Evolutionary conservation across 192 early-diverging fungal species (phyloP).

Genomic region (Podila epicladia): DNA sequence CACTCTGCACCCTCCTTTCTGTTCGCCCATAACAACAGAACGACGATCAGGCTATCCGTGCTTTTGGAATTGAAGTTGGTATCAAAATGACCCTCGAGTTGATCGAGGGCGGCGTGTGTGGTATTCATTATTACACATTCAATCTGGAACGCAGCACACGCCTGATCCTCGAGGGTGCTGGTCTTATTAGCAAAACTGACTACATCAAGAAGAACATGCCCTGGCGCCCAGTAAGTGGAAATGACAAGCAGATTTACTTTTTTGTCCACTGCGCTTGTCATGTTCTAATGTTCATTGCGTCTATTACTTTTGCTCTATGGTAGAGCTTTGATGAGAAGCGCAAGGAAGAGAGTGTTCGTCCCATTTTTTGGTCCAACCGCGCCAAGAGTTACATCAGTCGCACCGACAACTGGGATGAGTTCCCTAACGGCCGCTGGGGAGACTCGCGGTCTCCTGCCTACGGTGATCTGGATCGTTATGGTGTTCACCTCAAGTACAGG

Average conservation of each 20-base stretch:
- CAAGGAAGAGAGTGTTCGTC: slow-evolving; percentile 94
- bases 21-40: slow-evolving; percentile 43
- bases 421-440: slow-evolving; percentile 98
- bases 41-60: slow-evolving; percentile 96
- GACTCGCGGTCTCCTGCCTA: slow-evolving; percentile 94
- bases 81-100: slow-evolving; percentile 86
- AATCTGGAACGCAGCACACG: slow-evolving; percentile 92
- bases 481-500: slow-evolving; percentile 79
- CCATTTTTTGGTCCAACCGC: slow-evolving; percentile 98
- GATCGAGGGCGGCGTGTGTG: slow-evolving; percentile 71
- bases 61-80: slow-evolving; percentile 87
- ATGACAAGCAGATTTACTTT: no score
- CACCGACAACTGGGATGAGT: slow-evolving; percentile 97
- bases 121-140: slow-evolving; percentile 97
- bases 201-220: slow-evolving; percentile 56
- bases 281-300: no score
- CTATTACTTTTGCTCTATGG: no score
- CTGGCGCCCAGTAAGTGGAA: slow-evolving; percentile 41
- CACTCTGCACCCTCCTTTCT: neutral
- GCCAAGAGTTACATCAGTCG: slow-evolving; percentile 89
- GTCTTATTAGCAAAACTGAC: slow-evolving; percentile 71
- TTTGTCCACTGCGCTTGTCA: no score
- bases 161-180: slow-evolving; percentile 87
- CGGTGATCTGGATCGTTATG: slow-evolving; percentile 84
- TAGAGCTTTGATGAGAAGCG: slow-evolving; percentile 84